Percentiles rank a stretch among this genome's conserved stretches.
phyloP scores from a whole-genome alignment of 2,329 filamentous ascomycete genomes.

The Pseudocercospora fuligena region DNA sequence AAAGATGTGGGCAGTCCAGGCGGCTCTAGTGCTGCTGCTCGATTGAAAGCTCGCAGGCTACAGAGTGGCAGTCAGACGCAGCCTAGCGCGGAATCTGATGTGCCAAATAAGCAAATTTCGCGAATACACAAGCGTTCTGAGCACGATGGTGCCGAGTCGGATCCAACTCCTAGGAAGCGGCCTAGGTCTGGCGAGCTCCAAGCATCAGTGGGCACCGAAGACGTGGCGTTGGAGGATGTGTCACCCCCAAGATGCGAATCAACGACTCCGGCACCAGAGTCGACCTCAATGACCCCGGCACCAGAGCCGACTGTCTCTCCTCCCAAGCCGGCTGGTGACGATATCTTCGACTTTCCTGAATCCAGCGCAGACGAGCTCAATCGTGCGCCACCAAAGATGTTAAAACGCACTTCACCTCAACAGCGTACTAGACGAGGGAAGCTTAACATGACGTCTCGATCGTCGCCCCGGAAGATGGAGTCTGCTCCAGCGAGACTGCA shows the following conservation, averaged over 20 bases:
- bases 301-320: background rate
- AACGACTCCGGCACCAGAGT: background rate
- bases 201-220: slow-evolving; percentile 3
- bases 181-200: slow-evolving; percentile 9
- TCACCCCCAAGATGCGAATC: slow-evolving; percentile 9
- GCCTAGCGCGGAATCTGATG: background rate
- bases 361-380: slow-evolving; percentile 25
- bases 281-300: background rate
- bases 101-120: background rate
- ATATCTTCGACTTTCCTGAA: slow-evolving; percentile 33
- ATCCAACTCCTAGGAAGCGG: slow-evolving; percentile 26
- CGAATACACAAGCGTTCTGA: slow-evolving; percentile 18
- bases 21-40: slow-evolving; percentile 29
- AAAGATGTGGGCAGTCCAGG: slow-evolving; percentile 16
- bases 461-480: slow-evolving; percentile 31
- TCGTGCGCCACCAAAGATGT: background rate
- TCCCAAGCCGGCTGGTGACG: background rate
- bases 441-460: slow-evolving; percentile 19
- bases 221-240: slow-evolving; percentile 24
- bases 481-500: slow-evolving; percentile 39
- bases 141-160: slow-evolving; percentile 10
- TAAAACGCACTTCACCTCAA: slow-evolving; percentile 4
- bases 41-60: slow-evolving; percentile 30
- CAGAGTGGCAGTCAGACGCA: background rate
- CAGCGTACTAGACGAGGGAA: slow-evolving; percentile 22